phyloP scores from a whole-genome alignment of 192 early-diverging fungal species.

The Haplosporangium gracile region DNA sequence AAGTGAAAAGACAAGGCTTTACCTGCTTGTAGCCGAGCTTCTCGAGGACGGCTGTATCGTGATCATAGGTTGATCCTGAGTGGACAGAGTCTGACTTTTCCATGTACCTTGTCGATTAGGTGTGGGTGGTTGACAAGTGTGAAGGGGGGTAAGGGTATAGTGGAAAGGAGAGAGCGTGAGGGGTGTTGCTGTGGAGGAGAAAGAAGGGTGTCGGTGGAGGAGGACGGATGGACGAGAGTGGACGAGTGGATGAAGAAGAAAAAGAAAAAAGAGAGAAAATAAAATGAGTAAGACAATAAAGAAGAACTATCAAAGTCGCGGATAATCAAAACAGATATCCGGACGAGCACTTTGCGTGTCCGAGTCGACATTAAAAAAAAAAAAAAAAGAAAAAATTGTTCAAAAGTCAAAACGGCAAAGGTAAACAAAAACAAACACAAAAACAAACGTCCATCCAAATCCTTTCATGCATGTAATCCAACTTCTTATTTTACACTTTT shows the following conservation, averaged over 20 bases:
- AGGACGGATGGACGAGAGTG: neutral
- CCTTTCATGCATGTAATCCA: neutral
- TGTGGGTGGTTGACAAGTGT: neutral
- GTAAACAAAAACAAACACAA: neutral
- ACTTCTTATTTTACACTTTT: neutral
- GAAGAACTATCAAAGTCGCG: neutral
- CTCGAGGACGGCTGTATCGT: conserved; percentile 53
- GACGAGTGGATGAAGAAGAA: neutral
- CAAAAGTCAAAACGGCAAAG: conserved; percentile 1
- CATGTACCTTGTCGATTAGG: conserved; percentile 16
- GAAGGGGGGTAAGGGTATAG: neutral
- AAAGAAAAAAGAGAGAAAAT: neutral
- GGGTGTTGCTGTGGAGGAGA: neutral
- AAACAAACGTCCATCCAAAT: conserved; percentile 1
- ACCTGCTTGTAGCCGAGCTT: conserved; percentile 63
- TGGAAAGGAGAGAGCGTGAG: neutral
- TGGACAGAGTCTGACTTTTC: conserved; percentile 25
- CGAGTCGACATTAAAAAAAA: conserved; percentile 7
- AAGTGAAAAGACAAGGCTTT: neutral
- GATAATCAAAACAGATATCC: neutral
- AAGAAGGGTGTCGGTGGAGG: neutral
- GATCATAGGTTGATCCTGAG: conserved; percentile 44
- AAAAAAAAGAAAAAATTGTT: conserved; percentile 18
- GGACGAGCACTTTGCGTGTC: neutral
- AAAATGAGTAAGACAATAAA: neutral